Evolutionary conservation across 1,284 basidiomycete species (phyloP).

Genomic region (Tremellales sp.): DNA sequence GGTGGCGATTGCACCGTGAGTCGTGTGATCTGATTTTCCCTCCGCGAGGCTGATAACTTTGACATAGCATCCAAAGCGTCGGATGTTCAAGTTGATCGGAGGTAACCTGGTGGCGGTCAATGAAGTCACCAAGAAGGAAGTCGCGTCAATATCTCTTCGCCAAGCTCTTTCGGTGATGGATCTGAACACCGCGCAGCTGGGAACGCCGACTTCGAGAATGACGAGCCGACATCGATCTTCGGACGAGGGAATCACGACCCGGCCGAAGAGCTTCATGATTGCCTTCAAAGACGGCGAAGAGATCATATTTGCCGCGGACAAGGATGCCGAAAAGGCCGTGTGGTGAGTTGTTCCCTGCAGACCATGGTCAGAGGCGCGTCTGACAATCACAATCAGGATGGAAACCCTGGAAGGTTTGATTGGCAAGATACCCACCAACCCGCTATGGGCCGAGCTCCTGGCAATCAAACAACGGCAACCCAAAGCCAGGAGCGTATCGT

Average conservation of each 20-base stretch:
- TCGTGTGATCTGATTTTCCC: too few species aligned
- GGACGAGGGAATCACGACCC: constrained; percentile 60
- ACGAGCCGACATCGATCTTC: constrained; percentile 56
- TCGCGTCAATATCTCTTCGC: constrained; percentile 83
- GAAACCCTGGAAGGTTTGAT: constrained; percentile 73
- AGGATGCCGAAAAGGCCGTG: constrained; percentile 75
- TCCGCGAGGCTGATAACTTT: background rate
- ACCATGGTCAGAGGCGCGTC: constrained; percentile 2
- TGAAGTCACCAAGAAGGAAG: constrained; percentile 88
- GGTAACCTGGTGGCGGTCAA: constrained; percentile 85
- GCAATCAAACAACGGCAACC: constrained; percentile 19
- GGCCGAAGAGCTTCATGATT: constrained; percentile 75
- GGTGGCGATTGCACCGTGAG: constrained; percentile 90
- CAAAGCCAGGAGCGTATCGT: background rate
- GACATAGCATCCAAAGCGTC: constrained; percentile 65
- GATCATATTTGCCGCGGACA: constrained; percentile 88
- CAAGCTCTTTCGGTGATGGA: constrained; percentile 76
- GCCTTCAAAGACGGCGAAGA: constrained; percentile 70
- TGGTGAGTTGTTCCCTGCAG: constrained; percentile 61
- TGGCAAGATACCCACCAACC: constrained; percentile 80
- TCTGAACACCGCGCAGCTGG: constrained; percentile 53
- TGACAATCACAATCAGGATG: constrained; percentile 57
- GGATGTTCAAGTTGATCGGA: constrained; percentile 81
- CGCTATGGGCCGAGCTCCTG: constrained; percentile 82
- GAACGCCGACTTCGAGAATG: constrained; percentile 20